phyloP scores from a whole-genome alignment of 495 filamentous ascomycete genomes.

The Xylaria curta region DNA sequence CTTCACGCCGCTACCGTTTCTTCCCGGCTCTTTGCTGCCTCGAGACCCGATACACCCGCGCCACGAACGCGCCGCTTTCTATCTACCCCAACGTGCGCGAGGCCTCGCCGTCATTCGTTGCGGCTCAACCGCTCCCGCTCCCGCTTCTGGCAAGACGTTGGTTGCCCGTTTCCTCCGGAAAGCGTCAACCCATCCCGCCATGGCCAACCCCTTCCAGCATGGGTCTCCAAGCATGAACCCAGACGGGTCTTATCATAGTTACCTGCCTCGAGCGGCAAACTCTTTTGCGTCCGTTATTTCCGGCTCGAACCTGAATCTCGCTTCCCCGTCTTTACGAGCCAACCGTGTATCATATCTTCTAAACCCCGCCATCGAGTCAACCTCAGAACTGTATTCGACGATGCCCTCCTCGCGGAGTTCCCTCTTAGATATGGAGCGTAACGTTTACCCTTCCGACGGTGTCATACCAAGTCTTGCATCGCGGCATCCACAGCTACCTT shows the following conservation, averaged over 20 bases:
- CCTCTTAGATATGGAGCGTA: conserved; percentile 34
- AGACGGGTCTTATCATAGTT: conserved; percentile 39
- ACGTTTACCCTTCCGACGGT: conserved; percentile 40
- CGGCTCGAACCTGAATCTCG: conserved; percentile 56
- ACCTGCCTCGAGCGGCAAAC: conserved; percentile 45
- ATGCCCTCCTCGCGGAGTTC: conserved; percentile 44
- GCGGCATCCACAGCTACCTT: conserved; percentile 49
- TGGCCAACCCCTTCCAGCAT: conserved; percentile 43
- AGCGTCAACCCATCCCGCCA: conserved; percentile 26
- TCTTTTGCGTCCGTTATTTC: conserved; percentile 88
- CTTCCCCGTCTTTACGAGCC: conserved; percentile 53
- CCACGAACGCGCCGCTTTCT: not conserved
- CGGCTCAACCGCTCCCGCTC: not conserved
- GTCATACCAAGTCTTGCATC: conserved; percentile 42
- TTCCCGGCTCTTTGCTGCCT: not conserved
- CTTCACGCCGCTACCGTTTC: not conserved
- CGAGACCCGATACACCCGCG: not conserved
- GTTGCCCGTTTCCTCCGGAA: not conserved
- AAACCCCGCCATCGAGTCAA: conserved; percentile 56
- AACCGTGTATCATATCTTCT: conserved; percentile 68
- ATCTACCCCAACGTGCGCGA: not conserved
- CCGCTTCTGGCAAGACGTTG: not conserved
- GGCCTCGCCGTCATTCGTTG: not conserved
- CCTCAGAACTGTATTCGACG: conserved; percentile 47
- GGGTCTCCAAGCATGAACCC: conserved; percentile 37